Conservation (phyloP, 2,329 filamentous ascomycete genomes). For the Leptographium procerum region DNA sequence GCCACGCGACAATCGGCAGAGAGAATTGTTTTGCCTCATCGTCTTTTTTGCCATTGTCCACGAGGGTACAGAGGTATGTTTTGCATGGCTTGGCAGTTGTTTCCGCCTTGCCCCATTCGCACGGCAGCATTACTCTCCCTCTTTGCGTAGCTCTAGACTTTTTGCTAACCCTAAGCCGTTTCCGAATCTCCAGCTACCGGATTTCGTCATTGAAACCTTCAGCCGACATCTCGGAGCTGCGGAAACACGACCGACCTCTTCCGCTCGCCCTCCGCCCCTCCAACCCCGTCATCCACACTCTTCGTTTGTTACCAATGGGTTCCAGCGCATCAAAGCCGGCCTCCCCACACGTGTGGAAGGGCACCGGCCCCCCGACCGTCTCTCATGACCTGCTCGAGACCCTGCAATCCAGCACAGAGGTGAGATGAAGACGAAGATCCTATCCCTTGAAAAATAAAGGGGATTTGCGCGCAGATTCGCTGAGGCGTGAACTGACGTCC, state of each 20-base stretch:
- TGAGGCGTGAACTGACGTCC: not conserved
- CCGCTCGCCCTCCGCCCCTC: constrained; percentile 13
- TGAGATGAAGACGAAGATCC: constrained; percentile 31
- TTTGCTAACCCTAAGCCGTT: not conserved
- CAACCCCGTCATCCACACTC: not conserved
- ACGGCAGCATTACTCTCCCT: no score
- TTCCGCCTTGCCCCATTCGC: no score
- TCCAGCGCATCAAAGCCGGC: constrained; percentile 43
- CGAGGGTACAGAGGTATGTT: not conserved
- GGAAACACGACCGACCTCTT: not conserved
- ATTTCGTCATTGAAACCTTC: not conserved
- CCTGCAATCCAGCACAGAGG: constrained; percentile 76
- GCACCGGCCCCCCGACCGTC: constrained; percentile 41
- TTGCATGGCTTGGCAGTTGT: not conserved
- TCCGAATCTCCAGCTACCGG: not conserved
- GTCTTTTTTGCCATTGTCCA: not conserved
- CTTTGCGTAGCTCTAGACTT: not conserved
- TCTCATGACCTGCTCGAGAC: constrained; percentile 74
- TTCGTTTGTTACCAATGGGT: constrained; percentile 30
- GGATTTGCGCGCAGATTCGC: no score
- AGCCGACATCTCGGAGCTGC: not conserved
- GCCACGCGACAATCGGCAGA: not conserved
- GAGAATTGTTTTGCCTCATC: not conserved
- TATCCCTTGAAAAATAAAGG: no score
- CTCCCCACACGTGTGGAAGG: constrained; percentile 41